phyloP scores from a whole-genome alignment of 306 rosid genomes.

The Sindora glabra region DNA sequence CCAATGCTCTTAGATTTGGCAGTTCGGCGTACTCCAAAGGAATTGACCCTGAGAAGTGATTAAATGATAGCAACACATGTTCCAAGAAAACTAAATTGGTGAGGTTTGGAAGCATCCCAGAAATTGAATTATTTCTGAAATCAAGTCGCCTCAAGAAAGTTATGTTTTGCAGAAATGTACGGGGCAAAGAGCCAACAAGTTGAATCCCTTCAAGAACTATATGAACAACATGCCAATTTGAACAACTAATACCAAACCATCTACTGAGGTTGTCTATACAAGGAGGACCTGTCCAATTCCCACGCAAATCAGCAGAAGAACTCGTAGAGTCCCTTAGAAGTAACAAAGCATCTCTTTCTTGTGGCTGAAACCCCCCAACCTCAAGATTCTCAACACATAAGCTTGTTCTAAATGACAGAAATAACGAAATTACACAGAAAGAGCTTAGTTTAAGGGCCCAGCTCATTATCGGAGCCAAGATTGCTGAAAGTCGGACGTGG shows the following conservation, averaged over 20 bases:
- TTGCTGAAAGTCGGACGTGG: slow-evolving; percentile 9
- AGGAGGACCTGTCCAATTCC: slow-evolving; percentile 75
- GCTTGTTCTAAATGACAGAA: slow-evolving; percentile 13
- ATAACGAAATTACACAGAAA: not conserved
- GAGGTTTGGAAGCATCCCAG: slow-evolving; percentile 45
- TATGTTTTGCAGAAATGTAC: slow-evolving; percentile 33
- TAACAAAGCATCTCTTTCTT: slow-evolving; percentile 53
- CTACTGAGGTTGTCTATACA: slow-evolving; percentile 35
- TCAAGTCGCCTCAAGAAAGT: slow-evolving; percentile 38
- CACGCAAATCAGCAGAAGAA: slow-evolving; percentile 40
- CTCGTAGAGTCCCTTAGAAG: slow-evolving; percentile 44
- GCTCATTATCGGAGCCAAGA: slow-evolving; percentile 22
- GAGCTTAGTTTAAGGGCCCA: not conserved
- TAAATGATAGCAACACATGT: slow-evolving; percentile 29
- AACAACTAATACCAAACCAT: slow-evolving; percentile 59
- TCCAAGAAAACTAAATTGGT: slow-evolving; percentile 33
- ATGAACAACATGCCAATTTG: slow-evolving; percentile 49
- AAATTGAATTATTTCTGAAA: slow-evolving; percentile 48
- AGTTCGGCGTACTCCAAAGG: slow-evolving; percentile 37
- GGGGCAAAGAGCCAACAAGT: slow-evolving; percentile 44
- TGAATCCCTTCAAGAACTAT: slow-evolving; percentile 41
- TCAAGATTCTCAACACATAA: slow-evolving; percentile 5
- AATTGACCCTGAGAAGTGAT: slow-evolving; percentile 40
- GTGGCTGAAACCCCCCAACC: slow-evolving; percentile 23
- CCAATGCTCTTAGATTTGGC: slow-evolving; percentile 24